Conservation (phyloP, 495 filamentous ascomycete genomes). For the Hypoxylon cercidicola region DNA sequence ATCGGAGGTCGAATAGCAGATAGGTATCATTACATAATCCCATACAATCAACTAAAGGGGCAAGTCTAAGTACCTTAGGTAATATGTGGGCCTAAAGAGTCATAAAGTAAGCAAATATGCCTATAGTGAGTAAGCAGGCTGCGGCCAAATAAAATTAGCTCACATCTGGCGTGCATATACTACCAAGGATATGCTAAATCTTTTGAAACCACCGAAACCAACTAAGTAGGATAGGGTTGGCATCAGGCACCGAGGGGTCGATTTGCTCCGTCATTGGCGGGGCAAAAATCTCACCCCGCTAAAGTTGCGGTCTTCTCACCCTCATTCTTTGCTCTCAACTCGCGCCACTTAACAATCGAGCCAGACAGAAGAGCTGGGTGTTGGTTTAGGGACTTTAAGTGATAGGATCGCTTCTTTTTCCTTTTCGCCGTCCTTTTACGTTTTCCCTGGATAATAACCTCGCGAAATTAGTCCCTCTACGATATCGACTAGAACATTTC, state of each 20-base stretch:
- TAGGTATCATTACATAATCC: no score
- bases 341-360: constrained; percentile 18
- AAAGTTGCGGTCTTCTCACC: constrained; percentile 10
- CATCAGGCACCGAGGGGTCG: constrained; percentile 9
- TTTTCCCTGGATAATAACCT: background rate
- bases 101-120: no score
- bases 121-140: no score
- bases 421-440: constrained; percentile 15
- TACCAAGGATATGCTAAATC: no score
- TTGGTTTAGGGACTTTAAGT: background rate
- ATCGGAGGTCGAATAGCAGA: no score
- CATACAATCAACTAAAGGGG: no score
- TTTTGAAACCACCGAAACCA: no score
- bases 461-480: background rate
- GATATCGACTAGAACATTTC: constrained; percentile 16
- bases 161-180: no score
- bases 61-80: no score
- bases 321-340: background rate
- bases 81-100: no score
- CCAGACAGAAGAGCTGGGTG: constrained; percentile 6
- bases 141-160: no score
- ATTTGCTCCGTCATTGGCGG: constrained; percentile 40
- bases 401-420: constrained; percentile 10
- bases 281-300: constrained; percentile 39
- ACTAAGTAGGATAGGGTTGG: no score